Evolutionary conservation across 1,284 basidiomycete species (phyloP).

Genomic region (Sanghuangporus weigelae): DNA sequence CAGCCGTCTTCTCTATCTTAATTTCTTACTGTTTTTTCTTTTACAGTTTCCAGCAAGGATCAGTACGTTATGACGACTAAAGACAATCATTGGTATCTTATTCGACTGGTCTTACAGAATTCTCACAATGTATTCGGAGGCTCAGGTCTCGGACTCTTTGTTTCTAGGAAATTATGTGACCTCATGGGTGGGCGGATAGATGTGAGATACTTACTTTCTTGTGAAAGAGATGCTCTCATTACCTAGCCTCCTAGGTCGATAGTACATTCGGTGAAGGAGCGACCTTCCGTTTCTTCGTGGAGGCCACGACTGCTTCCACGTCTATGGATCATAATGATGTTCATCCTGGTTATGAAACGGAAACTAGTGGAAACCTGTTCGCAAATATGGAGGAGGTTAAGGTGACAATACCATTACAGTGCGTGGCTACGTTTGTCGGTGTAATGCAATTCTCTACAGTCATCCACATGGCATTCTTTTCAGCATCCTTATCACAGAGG

Average conservation of each 20-base stretch:
- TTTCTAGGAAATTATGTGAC: constrained; percentile 26
- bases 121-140: constrained; percentile 27
- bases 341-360: not conserved
- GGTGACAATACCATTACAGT: constrained; percentile 9
- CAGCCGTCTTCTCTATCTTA: not conserved
- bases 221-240: not conserved
- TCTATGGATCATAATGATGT: constrained; percentile 2
- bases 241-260: constrained; percentile 17
- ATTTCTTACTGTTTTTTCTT: not conserved
- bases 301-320: constrained; percentile 18
- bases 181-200: constrained; percentile 27
- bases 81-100: not conserved
- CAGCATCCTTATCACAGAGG: constrained; percentile 26
- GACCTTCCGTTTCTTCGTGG: constrained; percentile 27
- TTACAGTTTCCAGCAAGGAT: constrained; percentile 24
- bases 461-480: not conserved
- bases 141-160: constrained; percentile 26
- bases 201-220: constrained; percentile 13
- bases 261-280: constrained; percentile 23
- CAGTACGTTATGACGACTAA: constrained; percentile 11
- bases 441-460: not conserved
- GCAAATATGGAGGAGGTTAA: constrained; percentile 2
- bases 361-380: not conserved
- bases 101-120: constrained; percentile 13
- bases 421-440: not conserved